Evolutionary conservation across 257 asterid genomes (phyloP), one percentile per base, ranked within the genome.

Genomic region (Ballota nigra): DNA sequence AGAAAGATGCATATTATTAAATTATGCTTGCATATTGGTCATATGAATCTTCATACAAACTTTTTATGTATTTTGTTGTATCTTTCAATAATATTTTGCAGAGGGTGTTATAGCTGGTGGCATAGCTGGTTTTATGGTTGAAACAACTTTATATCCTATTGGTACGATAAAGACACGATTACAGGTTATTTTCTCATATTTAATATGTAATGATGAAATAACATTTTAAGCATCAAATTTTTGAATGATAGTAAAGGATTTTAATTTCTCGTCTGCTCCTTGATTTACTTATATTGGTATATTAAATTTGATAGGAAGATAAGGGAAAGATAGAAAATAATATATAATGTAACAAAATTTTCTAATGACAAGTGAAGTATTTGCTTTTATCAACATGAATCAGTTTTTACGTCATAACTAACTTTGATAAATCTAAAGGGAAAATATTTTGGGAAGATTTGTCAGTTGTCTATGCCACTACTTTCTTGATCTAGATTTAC

Each of bases 181-280:
- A n/a, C n/a, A 93, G 96, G 97, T 86, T 69, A 68, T 82, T 82
- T 73, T 78, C 77, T 70, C 55, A 22, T 40, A 15, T 33, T 51
- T 52, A 62, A 58, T n/a, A 18, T 13, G 24, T 33, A 22, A 58
- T 1, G 12, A 34, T 78, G 23, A 52, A 51, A 20, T 18, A 31
- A 10, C 33, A 8, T 28, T 23, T 16, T 57, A n/a, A 31, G 23
- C 49, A n/a, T 31, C 28, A n/a, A 45, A 19, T 41, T 1, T 73
- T 13, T 57, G 61, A 69, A 33, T 73, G n/a, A n/a, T n/a, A n/a
- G n/a, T n/a, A n/a, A n/a, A n/a, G n/a, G n/a, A n/a, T n/a, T n/a
- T n/a, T n/a, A 63, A 24, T 31, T 57, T 55, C 56, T 40, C 61
- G 28, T 57, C 13, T 66, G 36, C 62, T 71, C 47, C 73, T 24